phyloP scores from a whole-genome alignment of 495 filamentous ascomycete genomes.

The Endocarpon pusillum region DNA sequence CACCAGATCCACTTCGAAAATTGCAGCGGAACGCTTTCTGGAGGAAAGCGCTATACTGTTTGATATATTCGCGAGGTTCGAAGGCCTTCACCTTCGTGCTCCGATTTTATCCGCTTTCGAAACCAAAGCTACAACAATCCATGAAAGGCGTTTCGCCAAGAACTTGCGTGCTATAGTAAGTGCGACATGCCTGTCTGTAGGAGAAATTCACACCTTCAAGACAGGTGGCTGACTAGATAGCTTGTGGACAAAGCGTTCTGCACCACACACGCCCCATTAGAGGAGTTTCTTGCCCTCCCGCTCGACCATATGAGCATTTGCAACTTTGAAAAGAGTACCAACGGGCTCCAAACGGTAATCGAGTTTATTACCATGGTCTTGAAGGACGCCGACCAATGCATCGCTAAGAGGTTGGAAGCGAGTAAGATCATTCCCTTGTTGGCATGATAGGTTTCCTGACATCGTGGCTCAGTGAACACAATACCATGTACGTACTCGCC shows the following conservation, averaged over 20 bases:
- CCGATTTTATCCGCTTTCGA: constrained; percentile 12
- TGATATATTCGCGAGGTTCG: constrained; percentile 9
- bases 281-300: constrained; percentile 8
- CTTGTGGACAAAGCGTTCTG: constrained; percentile 8
- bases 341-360: constrained; percentile 4
- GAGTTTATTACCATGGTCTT: constrained; percentile 7
- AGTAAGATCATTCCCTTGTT: constrained; percentile 1
- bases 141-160: constrained; percentile 3
- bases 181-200: too few species aligned
- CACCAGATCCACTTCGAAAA: constrained; percentile 5
- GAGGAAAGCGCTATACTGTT: constrained; percentile 6
- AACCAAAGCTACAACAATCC: constrained; percentile 6
- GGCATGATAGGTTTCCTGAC: constrained; percentile 7
- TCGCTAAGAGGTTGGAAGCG: constrained; percentile 2
- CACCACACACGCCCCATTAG: constrained; percentile 8
- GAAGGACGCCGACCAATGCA: constrained; percentile 4
- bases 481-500: constrained; percentile 9
- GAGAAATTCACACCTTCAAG: constrained; percentile 7
- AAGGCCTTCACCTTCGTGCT: constrained; percentile 7
- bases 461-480: too few species aligned
- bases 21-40: too few species aligned
- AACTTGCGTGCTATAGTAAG: too few species aligned
- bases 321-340: constrained; percentile 7
- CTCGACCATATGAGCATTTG: constrained; percentile 9
- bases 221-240: constrained; percentile 3